A percentile compares a stretch with the other conserved stretches of the same genome.
Conservation (phyloP, 352 stramenopile species). For the Phytophthora quininea region DNA sequence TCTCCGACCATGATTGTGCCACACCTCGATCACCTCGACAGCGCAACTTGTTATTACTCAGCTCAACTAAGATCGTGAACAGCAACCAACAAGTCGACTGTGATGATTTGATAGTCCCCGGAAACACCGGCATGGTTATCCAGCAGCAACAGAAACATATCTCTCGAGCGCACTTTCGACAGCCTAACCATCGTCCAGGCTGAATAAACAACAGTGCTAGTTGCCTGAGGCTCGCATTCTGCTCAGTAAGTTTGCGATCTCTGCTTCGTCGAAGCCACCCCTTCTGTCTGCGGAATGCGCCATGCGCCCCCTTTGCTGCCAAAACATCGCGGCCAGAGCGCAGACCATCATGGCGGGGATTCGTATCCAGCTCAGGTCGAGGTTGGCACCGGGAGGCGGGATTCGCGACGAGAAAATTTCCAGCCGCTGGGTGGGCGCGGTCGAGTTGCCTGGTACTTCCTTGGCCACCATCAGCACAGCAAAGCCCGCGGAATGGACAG, state of each 20-base stretch:
- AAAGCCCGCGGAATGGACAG: conserved; percentile 25
- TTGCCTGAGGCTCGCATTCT: too few relatives aligned
- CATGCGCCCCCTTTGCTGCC: conserved; percentile 30
- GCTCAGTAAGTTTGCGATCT: conserved; percentile 12
- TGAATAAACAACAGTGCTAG: too few relatives aligned
- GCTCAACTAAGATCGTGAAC: too few relatives aligned
- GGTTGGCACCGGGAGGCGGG: conserved; percentile 22
- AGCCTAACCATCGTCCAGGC: neutral
- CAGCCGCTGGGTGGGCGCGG: conserved; percentile 2
- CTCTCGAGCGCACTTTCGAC: conserved; percentile 2
- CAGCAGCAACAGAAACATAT: neutral
- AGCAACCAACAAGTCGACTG: too few relatives aligned
- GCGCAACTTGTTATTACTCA: too few relatives aligned
- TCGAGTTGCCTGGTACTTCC: neutral
- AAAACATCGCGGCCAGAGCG: conserved; percentile 39
- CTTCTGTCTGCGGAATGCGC: conserved; percentile 10
- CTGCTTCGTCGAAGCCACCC: conserved; percentile 20
- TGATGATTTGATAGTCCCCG: too few relatives aligned
- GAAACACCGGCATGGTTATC: neutral
- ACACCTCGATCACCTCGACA: too few relatives aligned
- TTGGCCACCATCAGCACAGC: conserved; percentile 14
- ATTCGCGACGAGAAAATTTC: conserved; percentile 30
- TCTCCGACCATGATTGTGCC: too few relatives aligned
- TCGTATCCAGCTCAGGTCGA: conserved; percentile 40
- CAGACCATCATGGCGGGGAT: conserved; percentile 41